A percentile compares a stretch with the other conserved stretches of the same genome.
These are phyloP conservation scores for Kluyveromyces sp. DNA, from an alignment of 1,139 yeast species.

Conservation along the genomic window DNA sequence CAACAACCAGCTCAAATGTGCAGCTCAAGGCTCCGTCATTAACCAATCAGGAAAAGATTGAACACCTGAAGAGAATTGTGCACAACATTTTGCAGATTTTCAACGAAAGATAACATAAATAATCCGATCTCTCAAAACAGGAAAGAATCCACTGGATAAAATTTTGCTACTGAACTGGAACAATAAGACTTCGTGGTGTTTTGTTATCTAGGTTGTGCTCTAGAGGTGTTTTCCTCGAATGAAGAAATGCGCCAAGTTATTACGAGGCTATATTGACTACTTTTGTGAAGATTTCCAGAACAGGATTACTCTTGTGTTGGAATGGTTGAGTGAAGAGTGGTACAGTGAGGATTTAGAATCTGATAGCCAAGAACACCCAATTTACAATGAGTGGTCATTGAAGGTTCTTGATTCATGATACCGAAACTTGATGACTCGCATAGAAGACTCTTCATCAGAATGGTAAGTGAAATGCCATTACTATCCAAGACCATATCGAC, in stretches of 20 bases:
- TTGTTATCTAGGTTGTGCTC: conserved; percentile 74
- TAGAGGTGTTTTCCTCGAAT: conserved; percentile 49
- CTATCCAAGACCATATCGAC: conserved; percentile 53
- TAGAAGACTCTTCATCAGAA: conserved; percentile 68
- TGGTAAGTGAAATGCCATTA: conserved; percentile 80
- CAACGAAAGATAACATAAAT: conserved; percentile 14
- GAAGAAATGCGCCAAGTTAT: conserved; percentile 47
- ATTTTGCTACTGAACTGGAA: conserved; percentile 25
- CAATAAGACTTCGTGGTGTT: conserved; percentile 62
- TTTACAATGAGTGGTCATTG: conserved; percentile 61
- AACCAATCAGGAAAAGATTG: conserved; percentile 20
- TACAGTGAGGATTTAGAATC: conserved; percentile 43
- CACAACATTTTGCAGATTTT: conserved; percentile 16
- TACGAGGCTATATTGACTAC: conserved; percentile 60
- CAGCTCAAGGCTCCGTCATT: conserved; percentile 15
- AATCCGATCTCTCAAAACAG: conserved; percentile 13
- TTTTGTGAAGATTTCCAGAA: conserved; percentile 67
- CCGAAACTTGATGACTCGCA: conserved; percentile 80
- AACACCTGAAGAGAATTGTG: conserved; percentile 21
- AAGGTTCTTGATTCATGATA: conserved; percentile 68
- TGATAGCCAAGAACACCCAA: conserved; percentile 29
- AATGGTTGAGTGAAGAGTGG: conserved; percentile 98
- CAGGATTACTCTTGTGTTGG: conserved; percentile 70
- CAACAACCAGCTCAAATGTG: conserved; percentile 5
- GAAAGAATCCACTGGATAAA: conserved; percentile 25